Evolutionary conservation across 768 basidiomycete species (phyloP).

Genomic region (Kwoniella sp.): DNA sequence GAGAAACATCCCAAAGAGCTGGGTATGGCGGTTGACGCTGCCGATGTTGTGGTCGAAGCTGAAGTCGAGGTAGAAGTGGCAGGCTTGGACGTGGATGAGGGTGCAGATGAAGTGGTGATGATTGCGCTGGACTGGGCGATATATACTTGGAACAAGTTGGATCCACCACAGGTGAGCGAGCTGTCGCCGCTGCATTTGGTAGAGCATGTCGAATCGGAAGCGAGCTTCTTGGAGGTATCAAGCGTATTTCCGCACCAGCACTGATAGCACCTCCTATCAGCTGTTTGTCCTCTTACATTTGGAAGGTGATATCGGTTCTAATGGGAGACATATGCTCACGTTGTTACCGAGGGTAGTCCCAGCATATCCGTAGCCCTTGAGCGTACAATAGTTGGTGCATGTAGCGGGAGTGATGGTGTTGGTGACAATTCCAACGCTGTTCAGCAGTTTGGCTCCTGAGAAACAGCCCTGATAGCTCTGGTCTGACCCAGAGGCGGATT

Average conservation of each 20-base stretch:
- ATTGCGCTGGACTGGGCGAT: slow-evolving; percentile 2
- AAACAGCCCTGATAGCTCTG: background rate
- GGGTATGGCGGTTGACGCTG: background rate
- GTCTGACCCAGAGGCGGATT: background rate
- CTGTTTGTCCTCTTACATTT: background rate
- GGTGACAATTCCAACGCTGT: slow-evolving; percentile 1
- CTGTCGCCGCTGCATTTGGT: slow-evolving; percentile 25
- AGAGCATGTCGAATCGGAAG: slow-evolving; percentile 19
- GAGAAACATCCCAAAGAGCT: slow-evolving; percentile 1
- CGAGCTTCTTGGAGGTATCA: slow-evolving; percentile 12
- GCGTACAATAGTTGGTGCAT: slow-evolving; percentile 23
- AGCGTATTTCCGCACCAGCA: slow-evolving; percentile 32
- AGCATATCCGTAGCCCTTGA: slow-evolving; percentile 28
- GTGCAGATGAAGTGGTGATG: background rate
- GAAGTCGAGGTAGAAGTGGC: background rate
- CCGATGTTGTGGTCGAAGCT: background rate
- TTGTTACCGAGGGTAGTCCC: slow-evolving; percentile 19
- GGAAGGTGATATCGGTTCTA: background rate
- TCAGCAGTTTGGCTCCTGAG: background rate
- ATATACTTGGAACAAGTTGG: slow-evolving; percentile 21
- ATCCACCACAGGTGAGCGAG: slow-evolving; percentile 27
- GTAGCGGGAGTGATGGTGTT: slow-evolving; percentile 19
- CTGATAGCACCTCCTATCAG: slow-evolving; percentile 16
- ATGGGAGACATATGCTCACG: slow-evolving; percentile 12
- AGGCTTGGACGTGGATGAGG: background rate